Evolutionary conservation across 495 filamentous ascomycete genomes (phyloP).

Genomic region (Talaromyces trachyspermus): DNA sequence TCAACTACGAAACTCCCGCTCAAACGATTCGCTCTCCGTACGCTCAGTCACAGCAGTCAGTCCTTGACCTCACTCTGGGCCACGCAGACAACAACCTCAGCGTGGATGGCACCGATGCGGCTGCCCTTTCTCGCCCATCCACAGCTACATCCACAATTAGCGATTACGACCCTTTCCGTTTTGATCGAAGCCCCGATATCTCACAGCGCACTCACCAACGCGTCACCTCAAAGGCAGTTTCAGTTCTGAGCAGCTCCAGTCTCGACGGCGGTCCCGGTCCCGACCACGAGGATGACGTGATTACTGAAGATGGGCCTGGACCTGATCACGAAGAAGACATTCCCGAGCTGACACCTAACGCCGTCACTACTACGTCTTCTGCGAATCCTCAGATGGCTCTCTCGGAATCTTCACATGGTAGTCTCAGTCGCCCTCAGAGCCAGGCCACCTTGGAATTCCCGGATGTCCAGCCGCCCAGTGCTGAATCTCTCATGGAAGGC

Average conservation of each 20-base stretch:
- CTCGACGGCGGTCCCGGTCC: slow-evolving; percentile 31
- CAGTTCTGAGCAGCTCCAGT: background rate
- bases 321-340: slow-evolving; percentile 4
- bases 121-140: slow-evolving; percentile 28
- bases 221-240: background rate
- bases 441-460: slow-evolving; percentile 12
- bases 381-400: slow-evolving; percentile 3
- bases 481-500: slow-evolving; percentile 26
- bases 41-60: slow-evolving; percentile 13
- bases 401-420: background rate
- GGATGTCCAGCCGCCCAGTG: slow-evolving; percentile 24
- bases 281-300: slow-evolving; percentile 24
- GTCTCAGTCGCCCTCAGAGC: background rate
- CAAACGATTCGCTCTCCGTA: slow-evolving; percentile 33
- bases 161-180: slow-evolving; percentile 41
- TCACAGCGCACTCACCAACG: background rate
- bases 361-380: background rate
- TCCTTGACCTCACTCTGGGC: slow-evolving; percentile 3
- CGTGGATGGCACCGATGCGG: slow-evolving; percentile 8
- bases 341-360: slow-evolving; percentile 1
- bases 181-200: slow-evolving; percentile 26
- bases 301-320: slow-evolving; percentile 4
- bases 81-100: background rate
- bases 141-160: slow-evolving; percentile 35
- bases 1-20: slow-evolving; percentile 18